Conservation (phyloP, 495 filamentous ascomycete species). For the Amorphotheca resinae region DNA sequence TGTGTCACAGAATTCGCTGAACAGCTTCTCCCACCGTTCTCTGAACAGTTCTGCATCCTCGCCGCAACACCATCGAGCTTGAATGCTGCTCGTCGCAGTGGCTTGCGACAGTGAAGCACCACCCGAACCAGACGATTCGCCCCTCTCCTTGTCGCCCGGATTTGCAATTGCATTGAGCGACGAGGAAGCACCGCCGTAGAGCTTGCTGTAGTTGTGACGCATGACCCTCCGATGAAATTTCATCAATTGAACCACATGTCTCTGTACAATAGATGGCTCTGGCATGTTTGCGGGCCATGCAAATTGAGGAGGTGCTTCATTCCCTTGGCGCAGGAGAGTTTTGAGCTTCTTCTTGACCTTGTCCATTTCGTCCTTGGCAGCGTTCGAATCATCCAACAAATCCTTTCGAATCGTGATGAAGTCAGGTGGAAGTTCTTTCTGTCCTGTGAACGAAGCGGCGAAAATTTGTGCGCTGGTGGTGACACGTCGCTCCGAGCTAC, state of each 20-base stretch:
- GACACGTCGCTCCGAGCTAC: conserved; percentile 86
- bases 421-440: conserved; percentile 72
- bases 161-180: conserved; percentile 44
- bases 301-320: conserved; percentile 80
- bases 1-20: conserved; percentile 87
- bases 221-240: conserved; percentile 91
- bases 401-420: conserved; percentile 86
- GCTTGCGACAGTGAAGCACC: conserved; percentile 40
- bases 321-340: conserved; percentile 74
- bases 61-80: conserved; percentile 89
- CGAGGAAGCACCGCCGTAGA: conserved; percentile 50
- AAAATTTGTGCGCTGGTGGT: conserved; percentile 96
- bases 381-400: conserved; percentile 91
- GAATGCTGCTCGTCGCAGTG: conserved; percentile 52
- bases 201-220: conserved; percentile 75
- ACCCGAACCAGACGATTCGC: conserved; percentile 27
- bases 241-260: conserved; percentile 91
- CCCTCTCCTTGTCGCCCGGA: conserved; percentile 27
- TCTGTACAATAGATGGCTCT: conserved; percentile 81
- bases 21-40: conserved; percentile 97
- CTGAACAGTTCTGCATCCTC: conserved; percentile 92
- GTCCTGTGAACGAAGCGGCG: conserved; percentile 76
- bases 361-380: conserved; percentile 99
- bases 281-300: conserved; percentile 95
- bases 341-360: conserved; percentile 99